Conservation (phyloP, 106 monocot species). For the Platanthera zijinensis region DNA sequence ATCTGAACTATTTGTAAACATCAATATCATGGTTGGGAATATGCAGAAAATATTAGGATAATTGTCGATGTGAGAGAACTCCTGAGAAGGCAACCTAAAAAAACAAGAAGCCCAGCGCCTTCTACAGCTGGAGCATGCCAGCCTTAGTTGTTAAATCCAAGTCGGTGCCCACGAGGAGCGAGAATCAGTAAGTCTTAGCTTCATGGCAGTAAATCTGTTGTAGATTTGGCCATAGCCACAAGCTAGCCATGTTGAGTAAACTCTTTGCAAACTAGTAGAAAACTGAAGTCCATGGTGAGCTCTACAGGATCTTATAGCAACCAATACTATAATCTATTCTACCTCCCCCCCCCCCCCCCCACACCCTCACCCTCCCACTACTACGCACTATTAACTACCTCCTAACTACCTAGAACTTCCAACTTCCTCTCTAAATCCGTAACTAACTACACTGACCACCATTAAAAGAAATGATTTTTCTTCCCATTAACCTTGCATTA, state of each 20-base stretch:
- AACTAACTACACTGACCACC: too few relatives aligned
- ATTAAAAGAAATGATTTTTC: too few relatives aligned
- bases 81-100: background rate
- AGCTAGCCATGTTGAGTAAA: background rate
- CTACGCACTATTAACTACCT: too few relatives aligned
- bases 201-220: background rate
- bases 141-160: background rate
- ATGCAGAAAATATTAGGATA: background rate
- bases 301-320: background rate
- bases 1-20: background rate
- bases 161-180: background rate
- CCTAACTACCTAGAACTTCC: too few relatives aligned
- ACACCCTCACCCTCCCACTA: too few relatives aligned
- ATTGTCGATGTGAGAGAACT: background rate
- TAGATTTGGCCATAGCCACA: background rate
- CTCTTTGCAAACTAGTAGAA: background rate
- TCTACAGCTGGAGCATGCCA: background rate
- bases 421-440: too few relatives aligned
- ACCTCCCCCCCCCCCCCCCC: too few relatives aligned
- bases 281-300: background rate
- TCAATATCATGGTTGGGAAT: background rate
- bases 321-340: background rate
- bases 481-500: too few relatives aligned
- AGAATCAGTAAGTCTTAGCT: background rate
- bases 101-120: background rate